Base-by-base conservation (phyloP, 2,329 filamentous ascomycete genomes). In the Colletotrichum tropicale region DNA sequence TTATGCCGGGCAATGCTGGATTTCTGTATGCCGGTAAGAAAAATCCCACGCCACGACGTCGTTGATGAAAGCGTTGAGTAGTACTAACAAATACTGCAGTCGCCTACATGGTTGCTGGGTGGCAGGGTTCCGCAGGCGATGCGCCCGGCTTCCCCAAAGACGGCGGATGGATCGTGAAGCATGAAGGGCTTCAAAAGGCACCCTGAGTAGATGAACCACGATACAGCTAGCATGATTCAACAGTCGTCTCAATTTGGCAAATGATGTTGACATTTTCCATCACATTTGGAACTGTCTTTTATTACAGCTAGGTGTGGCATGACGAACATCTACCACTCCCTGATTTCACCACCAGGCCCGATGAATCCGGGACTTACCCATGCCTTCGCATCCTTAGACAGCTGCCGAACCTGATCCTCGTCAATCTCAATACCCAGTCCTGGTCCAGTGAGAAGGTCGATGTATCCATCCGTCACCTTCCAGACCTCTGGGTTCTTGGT, bases 351-450 rank as follows among this genome's bases (percentile, higher is more conserved):
- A 77, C 93, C 93, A 0, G 91, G 91, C 0, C 93, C 94, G 78
- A 90, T 89, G 78, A 95, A 95, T 6, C 90, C 92, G 26, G 93
- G 92, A 67, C 87, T 89, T 55, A 90, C 85, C 94, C 94, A 96
- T 2, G 93, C 88, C 77, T 89, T 87, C 0, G 92, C 89, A 66
- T 89, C 88, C 74, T 87, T 85, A 0, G 91, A 89, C 48, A 93
- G 84, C 77, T 87, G 87, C 48, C 93, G 87, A 10, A 96, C 90
- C 81, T 90, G 85, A 32, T 91, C 92, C 83, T 96, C 94, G 78
- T 96, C 91, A 64, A 94, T 86, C 72, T 95, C 92, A 77, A 95
- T 94, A 0, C 94, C 93, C 69, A 95, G 80, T 0, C 93, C 93
- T 0, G 91, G 89, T 0, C 91, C 92, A 2, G 82, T 89, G 80